Conservation (phyloP, 2,329 filamentous ascomycete species). For the Fusarium guadeloupense region DNA sequence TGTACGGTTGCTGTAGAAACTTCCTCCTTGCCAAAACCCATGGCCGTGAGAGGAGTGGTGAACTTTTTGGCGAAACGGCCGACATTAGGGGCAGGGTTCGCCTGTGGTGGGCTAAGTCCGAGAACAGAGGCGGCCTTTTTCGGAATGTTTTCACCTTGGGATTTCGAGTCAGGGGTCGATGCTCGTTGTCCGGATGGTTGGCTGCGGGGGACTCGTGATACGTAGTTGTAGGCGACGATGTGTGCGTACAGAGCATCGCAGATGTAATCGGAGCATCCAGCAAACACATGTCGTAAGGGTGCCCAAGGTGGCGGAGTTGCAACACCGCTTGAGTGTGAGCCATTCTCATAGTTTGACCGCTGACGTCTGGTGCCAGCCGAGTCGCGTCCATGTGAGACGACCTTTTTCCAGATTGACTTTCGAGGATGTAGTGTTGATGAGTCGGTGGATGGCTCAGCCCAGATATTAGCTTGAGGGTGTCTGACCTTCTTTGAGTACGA, state of each 20-base stretch:
- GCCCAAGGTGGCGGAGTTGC: conserved; percentile 51
- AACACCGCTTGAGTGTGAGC: conserved; percentile 11
- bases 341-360: conserved; percentile 25
- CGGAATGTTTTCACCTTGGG: conserved; percentile 52
- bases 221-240: conserved; percentile 67
- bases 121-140: conserved; percentile 63
- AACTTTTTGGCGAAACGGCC: conserved; percentile 41
- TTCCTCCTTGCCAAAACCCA: conserved; percentile 42
- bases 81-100: conserved; percentile 29
- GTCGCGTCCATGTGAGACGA: conserved; percentile 45
- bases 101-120: conserved; percentile 51
- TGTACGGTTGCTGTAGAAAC: conserved; percentile 35
- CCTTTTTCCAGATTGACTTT: conserved; percentile 51
- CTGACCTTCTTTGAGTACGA: conserved; percentile 63
- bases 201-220: conserved; percentile 49
- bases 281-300: conserved; percentile 62
- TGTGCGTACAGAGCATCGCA: conserved; percentile 69
- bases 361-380: conserved; percentile 28
- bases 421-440: conserved; percentile 25
- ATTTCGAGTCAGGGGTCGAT: conserved; percentile 30
- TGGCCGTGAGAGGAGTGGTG: conserved; percentile 40
- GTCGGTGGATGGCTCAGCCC: conserved; percentile 33
- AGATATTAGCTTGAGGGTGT: conserved; percentile 48
- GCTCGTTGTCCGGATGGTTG: conserved; percentile 29
- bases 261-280: conserved; percentile 61